Evolutionary conservation across 768 basidiomycete genomes (phyloP).

Genomic region (Phanerochaete sordida): DNA sequence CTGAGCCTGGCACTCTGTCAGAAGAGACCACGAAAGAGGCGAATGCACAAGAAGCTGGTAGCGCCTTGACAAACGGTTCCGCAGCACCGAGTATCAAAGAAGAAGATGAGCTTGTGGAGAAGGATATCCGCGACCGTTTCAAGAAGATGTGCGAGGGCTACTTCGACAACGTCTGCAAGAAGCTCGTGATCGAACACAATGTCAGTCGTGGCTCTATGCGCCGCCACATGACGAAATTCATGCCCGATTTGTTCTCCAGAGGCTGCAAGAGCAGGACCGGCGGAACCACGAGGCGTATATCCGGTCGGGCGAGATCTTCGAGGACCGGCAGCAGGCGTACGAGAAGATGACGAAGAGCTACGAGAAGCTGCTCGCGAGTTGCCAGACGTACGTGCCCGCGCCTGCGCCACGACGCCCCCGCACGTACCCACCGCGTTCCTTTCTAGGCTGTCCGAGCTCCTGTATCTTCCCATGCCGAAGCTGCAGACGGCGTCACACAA

Average conservation of each 20-base stretch:
- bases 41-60: constrained; percentile 11
- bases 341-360: constrained; percentile 98
- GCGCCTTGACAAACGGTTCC: constrained; percentile 29
- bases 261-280: constrained; percentile 94
- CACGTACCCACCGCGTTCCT: constrained; percentile 11
- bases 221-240: background rate
- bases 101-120: constrained; percentile 76
- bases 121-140: constrained; percentile 84
- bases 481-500: constrained; percentile 84
- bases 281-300: constrained; percentile 99
- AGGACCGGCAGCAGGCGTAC: constrained; percentile 97
- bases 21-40: constrained; percentile 27
- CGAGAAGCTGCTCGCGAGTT: constrained; percentile 85
- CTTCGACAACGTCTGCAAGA: constrained; percentile 89
- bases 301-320: constrained; percentile 97
- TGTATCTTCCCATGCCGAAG: constrained; percentile 75
- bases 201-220: constrained; percentile 37
- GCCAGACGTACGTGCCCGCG: constrained; percentile 65
- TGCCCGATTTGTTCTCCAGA: constrained; percentile 40
- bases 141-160: constrained; percentile 92
- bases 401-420: background rate
- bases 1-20: constrained; percentile 58
- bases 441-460: constrained; percentile 81
- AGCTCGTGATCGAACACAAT: constrained; percentile 87
- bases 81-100: constrained; percentile 36